Evolutionary conservation across 192 early-diverging fungal species (phyloP).

Genomic region (Coemansia sp.): DNA sequence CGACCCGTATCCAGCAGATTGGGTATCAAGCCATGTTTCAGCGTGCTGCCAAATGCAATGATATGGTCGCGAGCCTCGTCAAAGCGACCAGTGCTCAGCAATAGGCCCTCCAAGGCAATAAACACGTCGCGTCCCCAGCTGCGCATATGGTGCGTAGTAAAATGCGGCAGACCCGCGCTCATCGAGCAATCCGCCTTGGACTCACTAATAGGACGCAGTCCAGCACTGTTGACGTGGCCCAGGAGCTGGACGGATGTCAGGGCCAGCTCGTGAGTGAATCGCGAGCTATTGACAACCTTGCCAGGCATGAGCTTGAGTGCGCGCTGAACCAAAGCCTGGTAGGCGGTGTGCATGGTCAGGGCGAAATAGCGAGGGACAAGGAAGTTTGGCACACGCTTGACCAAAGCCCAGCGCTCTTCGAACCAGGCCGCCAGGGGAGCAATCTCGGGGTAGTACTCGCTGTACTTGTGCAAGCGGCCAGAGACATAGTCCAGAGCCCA

Average conservation of each 20-base stretch:
- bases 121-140: slow-evolving; percentile 99
- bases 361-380: slow-evolving; percentile 95
- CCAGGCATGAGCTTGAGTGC: slow-evolving; percentile 68
- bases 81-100: slow-evolving; percentile 82
- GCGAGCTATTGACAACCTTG: slow-evolving; percentile 58
- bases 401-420: slow-evolving; percentile 65
- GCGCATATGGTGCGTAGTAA: slow-evolving; percentile 89
- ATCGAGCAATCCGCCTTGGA: slow-evolving; percentile 61
- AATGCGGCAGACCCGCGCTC: slow-evolving; percentile 96
- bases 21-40: slow-evolving; percentile 96
- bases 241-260: slow-evolving; percentile 87
- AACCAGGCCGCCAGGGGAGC: slow-evolving; percentile 75
- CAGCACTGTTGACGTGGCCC: slow-evolving; percentile 81
- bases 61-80: slow-evolving; percentile 85
- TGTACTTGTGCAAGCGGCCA: slow-evolving; percentile 62
- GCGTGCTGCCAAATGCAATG: slow-evolving; percentile 86
- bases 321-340: slow-evolving; percentile 67
- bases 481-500: slow-evolving; percentile 93
- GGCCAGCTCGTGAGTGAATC: slow-evolving; percentile 71
- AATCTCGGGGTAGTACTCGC: slow-evolving; percentile 24
- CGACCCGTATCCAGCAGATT: slow-evolving; percentile 90
- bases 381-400: slow-evolving; percentile 79
- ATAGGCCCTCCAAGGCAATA: slow-evolving; percentile 83
- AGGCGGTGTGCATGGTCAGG: slow-evolving; percentile 75
- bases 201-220: slow-evolving; percentile 63